These are phyloP conservation scores for Cyclanthera cordifolia DNA, from an alignment of 306 rosid genomes.

Conservation along the genomic window DNA sequence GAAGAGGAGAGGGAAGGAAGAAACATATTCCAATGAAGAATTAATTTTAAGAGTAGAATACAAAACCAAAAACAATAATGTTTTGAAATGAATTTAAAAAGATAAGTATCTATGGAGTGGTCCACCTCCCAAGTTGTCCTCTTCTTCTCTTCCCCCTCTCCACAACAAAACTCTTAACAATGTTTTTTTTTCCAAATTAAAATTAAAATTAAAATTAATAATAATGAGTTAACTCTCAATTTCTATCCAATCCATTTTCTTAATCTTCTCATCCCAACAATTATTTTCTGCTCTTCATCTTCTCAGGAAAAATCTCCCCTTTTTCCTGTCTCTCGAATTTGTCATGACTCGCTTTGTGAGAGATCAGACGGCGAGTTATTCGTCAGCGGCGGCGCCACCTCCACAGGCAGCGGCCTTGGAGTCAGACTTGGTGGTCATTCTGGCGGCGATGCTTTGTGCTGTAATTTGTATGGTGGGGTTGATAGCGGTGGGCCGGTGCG, in stretches of 20 bases:
- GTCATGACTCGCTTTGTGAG: background rate
- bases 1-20: no score
- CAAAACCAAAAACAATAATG: no score
- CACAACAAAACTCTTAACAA: no score
- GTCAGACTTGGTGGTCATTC: slow-evolving; percentile 52
- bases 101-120: no score
- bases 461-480: slow-evolving; percentile 68
- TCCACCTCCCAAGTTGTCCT: no score
- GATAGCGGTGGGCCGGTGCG: slow-evolving; percentile 65
- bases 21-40: no score
- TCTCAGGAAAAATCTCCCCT: background rate
- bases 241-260: background rate
- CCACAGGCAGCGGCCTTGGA: slow-evolving; percentile 3
- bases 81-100: no score
- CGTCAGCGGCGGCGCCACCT: background rate
- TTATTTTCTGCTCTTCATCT: background rate
- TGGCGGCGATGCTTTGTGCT: slow-evolving; percentile 69
- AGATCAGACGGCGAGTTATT: background rate
- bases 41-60: no score
- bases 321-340: background rate
- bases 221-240: no score
- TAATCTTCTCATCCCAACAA: background rate
- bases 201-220: no score
- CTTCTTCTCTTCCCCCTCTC: no score
- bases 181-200: no score